These are phyloP conservation scores for Solidago caesia DNA, from an alignment of 129 eudicot species.

Conservation along the genomic window DNA sequence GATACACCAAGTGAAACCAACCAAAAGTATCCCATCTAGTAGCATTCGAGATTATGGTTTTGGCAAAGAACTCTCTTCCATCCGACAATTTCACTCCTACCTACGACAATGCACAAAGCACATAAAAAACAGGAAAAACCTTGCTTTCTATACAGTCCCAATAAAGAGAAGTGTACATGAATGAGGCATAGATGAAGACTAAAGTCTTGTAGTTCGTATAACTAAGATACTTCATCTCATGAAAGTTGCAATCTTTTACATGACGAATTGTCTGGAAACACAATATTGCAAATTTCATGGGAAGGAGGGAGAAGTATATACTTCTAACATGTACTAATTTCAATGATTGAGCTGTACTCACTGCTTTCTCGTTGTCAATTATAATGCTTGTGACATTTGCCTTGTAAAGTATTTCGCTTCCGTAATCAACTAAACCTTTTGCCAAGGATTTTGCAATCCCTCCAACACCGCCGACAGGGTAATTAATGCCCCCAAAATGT, in stretches of 20 bases:
- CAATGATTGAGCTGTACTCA: conserved; percentile 39
- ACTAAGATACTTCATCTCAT: not conserved
- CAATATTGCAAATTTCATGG: not conserved
- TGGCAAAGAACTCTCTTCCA: conserved; percentile 87
- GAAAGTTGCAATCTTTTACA: conserved; percentile 13
- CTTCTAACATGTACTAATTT: not conserved
- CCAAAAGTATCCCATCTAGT: conserved; percentile 99
- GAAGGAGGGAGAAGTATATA: too few species aligned
- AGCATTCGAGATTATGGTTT: conserved; percentile 90
- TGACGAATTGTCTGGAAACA: not conserved
- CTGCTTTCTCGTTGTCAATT: conserved; percentile 78
- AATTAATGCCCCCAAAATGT: conserved; percentile 97
- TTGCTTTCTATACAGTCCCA: not conserved
- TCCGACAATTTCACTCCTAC: conserved; percentile 85
- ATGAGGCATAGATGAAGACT: not conserved
- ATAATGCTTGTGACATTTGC: conserved; percentile 85
- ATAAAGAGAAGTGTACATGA: not conserved
- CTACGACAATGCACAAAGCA: conserved; percentile 36
- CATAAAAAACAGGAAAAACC: not conserved
- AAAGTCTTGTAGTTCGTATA: not conserved
- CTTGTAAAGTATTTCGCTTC: conserved; percentile 84
- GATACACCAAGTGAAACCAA: conserved; percentile 35
- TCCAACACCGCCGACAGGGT: conserved; percentile 99
- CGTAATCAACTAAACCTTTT: conserved; percentile 79
- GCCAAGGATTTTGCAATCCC: conserved; percentile 85